A percentile compares a stretch with the other conserved stretches of the same genome.
Conservation (phyloP, 2,329 filamentous ascomycete species). For the Colletotrichum phormii region DNA sequence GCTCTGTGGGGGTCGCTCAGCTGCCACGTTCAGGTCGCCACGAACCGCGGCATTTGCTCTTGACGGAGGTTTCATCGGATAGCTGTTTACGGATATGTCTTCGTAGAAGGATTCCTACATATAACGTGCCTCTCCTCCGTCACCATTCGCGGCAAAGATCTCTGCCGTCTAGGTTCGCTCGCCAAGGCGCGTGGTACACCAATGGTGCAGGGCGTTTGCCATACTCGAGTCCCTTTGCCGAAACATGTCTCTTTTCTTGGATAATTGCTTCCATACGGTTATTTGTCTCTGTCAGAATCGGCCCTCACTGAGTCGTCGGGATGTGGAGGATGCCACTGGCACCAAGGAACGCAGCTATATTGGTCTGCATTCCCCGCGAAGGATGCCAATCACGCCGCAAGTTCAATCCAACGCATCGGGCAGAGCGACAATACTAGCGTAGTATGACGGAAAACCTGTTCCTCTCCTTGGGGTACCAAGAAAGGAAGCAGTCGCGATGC, state of each 20-base stretch:
- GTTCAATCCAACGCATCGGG: neutral
- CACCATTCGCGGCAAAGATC: neutral
- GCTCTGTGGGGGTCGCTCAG: neutral
- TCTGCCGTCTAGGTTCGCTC: neutral
- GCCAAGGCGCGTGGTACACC: neutral
- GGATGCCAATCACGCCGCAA: neutral
- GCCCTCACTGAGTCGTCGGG: neutral
- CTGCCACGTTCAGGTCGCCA: neutral
- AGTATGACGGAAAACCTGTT: neutral
- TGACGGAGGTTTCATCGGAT: neutral
- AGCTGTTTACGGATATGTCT: neutral
- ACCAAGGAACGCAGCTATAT: neutral
- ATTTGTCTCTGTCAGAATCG: neutral
- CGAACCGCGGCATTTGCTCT: neutral
- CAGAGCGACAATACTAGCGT: neutral
- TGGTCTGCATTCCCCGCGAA: neutral
- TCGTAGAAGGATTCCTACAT: neutral
- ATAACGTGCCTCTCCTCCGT: neutral
- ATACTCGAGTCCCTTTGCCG: neutral
- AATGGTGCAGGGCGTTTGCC: neutral
- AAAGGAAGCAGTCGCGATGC: neutral
- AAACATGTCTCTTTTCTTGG: neutral
- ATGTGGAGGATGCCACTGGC: neutral
- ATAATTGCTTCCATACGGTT: neutral
- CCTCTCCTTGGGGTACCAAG: neutral